Percentiles rank a stretch among this genome's conserved stretches.
Evolutionary conservation across 768 basidiomycete species (phyloP).

Genomic region (Amanita rimosa): DNA sequence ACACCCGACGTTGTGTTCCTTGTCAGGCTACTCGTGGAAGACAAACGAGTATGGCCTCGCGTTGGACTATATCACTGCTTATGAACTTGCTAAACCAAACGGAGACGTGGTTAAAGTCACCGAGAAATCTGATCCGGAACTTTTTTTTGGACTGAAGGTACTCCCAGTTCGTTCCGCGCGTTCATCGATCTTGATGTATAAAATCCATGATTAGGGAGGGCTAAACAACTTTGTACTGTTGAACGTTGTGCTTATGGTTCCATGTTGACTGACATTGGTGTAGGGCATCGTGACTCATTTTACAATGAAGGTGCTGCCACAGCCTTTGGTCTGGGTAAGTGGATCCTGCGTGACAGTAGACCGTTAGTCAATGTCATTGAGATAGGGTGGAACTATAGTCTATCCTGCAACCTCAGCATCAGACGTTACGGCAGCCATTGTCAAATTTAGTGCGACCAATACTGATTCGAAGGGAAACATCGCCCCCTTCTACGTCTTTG

Average conservation of each 20-base stretch:
- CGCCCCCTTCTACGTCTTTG: constrained; percentile 32
- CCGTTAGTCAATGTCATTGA: not conserved
- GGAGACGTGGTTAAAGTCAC: constrained; percentile 31
- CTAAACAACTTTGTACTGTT: constrained; percentile 41
- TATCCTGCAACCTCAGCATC: constrained; percentile 8
- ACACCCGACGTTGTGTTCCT: constrained; percentile 23
- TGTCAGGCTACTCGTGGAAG: constrained; percentile 44
- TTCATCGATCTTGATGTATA: constrained; percentile 9
- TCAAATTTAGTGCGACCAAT: constrained; percentile 24
- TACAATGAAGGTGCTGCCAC: constrained; percentile 37
- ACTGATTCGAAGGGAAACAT: constrained; percentile 41
- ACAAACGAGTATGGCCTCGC: constrained; percentile 1
- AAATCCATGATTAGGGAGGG: constrained; percentile 31
- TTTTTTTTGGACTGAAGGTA: constrained; percentile 34
- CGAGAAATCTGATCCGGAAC: constrained; percentile 18
- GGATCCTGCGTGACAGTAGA: not conserved
- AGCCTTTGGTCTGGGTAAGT: constrained; percentile 49
- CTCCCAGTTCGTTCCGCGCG: too few relatives aligned
- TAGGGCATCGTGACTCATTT: constrained; percentile 40
- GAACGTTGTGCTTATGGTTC: constrained; percentile 16
- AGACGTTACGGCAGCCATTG: constrained; percentile 23
- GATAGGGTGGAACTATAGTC: constrained; percentile 38
- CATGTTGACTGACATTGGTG: too few relatives aligned
- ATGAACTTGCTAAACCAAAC: constrained; percentile 46
- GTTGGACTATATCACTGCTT: constrained; percentile 40